Evolutionary conservation across 169 alveolate genomes (phyloP), one percentile per base, ranked within the genome.

Genomic region (Cryptosporidium meleagridis): DNA sequence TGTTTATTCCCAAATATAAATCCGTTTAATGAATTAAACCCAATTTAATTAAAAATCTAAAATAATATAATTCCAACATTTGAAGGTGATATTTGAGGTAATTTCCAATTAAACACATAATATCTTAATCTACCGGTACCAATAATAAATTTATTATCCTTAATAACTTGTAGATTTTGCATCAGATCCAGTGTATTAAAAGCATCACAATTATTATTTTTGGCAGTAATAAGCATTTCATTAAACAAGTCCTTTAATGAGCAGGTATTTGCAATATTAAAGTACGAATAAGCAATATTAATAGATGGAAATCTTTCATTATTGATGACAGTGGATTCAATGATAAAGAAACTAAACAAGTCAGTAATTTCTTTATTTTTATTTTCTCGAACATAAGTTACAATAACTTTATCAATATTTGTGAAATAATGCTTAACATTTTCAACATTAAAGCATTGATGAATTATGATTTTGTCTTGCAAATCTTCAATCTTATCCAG

Each of bases 111-210:
- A 96, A 95, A 97, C 44, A 98, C 87, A 94, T 98, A 98, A 93
- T 98, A 98, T 89, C 97, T 97, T 84, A 98, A 95, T 67, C 94
- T 93, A n/a, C 99, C 99, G 85, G 97, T 99, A 2, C 99, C 99
- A 26, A 93, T 92, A 14, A 99, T 98, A 91, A 98, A 98, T 68
- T 97, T 95, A 31, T 89, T 91, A 41, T 87, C 97, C 93, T 96
- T 95, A 29, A 98, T 93, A 44, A 96, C 91, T 61, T 94, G 84
- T 31, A 91, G 87, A 92, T 98, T 98, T 48, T 98, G 98, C 99
- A 97, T 97, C 67, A 98, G 96, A 91, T 97, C 98, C 68, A 98
- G 92, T 23, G 98, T 98, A 93, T 98, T 99, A 95, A 95, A 97
- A 3, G 97, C 99, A 91, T 99, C 99, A 80, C 96, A 97, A 55